Base-by-base conservation (phyloP, 495 filamentous ascomycete species). In the Cercophora scortea region DNA sequence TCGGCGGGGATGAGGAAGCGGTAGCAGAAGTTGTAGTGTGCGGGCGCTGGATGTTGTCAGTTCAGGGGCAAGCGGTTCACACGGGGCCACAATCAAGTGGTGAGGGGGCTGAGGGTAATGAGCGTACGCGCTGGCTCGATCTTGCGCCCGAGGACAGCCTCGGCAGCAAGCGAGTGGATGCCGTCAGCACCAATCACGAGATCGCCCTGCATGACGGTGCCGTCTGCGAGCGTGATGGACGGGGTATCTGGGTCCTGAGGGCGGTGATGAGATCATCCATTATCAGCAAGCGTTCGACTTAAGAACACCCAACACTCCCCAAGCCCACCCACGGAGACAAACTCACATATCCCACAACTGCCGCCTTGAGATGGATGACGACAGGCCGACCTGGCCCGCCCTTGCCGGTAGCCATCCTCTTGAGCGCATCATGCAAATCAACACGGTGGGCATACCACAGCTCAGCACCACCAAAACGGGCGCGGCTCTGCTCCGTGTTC, bases 181-280 rank as follows among this genome's bases (percentile, higher is more conserved):
- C 79, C 79, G 60, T 78, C 76, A 8, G 76, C 75, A 10, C 64
- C 66, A 12, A 81, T 57, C 50, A 78, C 61, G 6, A 82, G 51
- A 52, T 80, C 76, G 0, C 57, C 69, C 50, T 41, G 43, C 45
- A 60, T 56, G 57, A 51, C 53, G 12, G 43, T 56, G 1, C 68
- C 67, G 47, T 74, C 68, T n/a, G 65, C 60, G 0, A 77, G 61
- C 4, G 56, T 52, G 4, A 78, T 61, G 1, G 52, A 63, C 10
- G 73, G 74, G 7, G 51, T 54, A 41, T 73, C 67, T 6, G 65
- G 49, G 35, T 52, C 13, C 25, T 25, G 25, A 5, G 0, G 57
- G 55, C 4, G 52, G 25, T 58, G n/a, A 55, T 55, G 7, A 69
- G 50, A 25, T 7, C 10, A 19, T 4, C n/a, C n/a, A n/a, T n/a